Base-by-base conservation (phyloP, 805 yeast genomes). In the Maudiozyma bulderi region DNA sequence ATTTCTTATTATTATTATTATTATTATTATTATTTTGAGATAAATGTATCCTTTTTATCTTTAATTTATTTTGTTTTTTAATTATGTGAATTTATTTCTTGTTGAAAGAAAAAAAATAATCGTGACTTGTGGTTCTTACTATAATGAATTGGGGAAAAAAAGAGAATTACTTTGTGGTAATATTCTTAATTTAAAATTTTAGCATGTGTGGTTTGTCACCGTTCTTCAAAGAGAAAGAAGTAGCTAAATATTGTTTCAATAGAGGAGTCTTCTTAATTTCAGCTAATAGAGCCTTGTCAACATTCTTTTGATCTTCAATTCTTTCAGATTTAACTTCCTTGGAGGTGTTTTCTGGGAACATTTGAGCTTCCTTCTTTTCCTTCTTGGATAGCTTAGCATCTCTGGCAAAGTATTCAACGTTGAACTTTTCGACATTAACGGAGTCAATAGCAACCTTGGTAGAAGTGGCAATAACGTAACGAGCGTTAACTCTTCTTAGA, bases 161-260 rank as follows among this genome's bases (percentile, higher is more conserved):
- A 20, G 26, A 34, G 4, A 34, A 34, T 34, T 34, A n/a, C n/a
- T 34, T 34, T 34, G n/a, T 34, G 5, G 37, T 34, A n/a, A 34
- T 34, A 34, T 34, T 34, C n/a, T 34, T 20, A 31, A 49, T 35
- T 52, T 89, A 91, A 77, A 93, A 91, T 81, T 86, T 88, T 84
- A 93, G 86, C 73, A 86, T 82, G 77, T 91, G 98, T 70, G 98
- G 99, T 76, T 78, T 88, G 82, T 91, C 99, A 76, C 98, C 98
- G 77, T 80, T 82, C 86, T 88, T 90, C 77, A 93, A 84, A 65
- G 96, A 85, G 90, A 91, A 91, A 62, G 95, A 78, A 66, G 96
- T 73, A 64, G 96, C 84, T 72, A 91, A 82, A 86, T 91, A 91
- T 78, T 90, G 95, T 77, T 88, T 87, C 75, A 91, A 85, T 72